phyloP scores from a whole-genome alignment of 257 asterid genomes.

The Echites panduratus region DNA sequence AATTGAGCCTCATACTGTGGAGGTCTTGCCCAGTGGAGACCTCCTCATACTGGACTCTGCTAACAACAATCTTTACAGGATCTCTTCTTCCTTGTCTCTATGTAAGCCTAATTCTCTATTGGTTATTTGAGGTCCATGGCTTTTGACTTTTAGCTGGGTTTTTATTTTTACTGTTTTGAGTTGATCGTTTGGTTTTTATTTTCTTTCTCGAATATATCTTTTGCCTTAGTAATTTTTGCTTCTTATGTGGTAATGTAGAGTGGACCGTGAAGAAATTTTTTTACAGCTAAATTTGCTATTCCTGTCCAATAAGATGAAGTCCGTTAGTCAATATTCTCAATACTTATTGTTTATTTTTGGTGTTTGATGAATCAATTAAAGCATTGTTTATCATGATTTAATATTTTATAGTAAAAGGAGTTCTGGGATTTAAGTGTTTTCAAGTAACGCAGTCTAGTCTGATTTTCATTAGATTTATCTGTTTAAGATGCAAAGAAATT shows the following conservation, averaged over 20 bases:
- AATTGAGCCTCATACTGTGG: constrained; percentile 74
- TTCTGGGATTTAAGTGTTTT: neutral
- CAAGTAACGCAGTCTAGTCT: neutral
- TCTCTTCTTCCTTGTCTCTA: constrained; percentile 69
- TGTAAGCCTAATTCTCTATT: constrained; percentile 37
- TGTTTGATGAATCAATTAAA: neutral
- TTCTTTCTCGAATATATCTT: neutral
- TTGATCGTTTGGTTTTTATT: neutral
- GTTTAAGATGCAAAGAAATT: neutral
- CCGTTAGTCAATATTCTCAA: neutral
- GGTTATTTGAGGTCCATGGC: neutral
- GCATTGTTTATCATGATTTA: neutral
- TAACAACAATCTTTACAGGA: constrained; percentile 81
- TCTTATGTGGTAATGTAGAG: neutral
- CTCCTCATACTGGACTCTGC: constrained; percentile 83
- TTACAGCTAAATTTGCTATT: neutral
- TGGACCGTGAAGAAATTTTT: too few relatives aligned
- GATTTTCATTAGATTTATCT: neutral
- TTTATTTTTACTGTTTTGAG: neutral
- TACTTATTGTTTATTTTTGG: neutral
- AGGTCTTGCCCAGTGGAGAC: constrained; percentile 71
- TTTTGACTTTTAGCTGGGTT: neutral
- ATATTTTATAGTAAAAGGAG: neutral
- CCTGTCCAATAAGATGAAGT: neutral
- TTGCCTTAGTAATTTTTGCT: neutral